phyloP scores from a whole-genome alignment of 225 moss, liverwort and hornwort genomes.

The Thuidium tamariscinum region DNA sequence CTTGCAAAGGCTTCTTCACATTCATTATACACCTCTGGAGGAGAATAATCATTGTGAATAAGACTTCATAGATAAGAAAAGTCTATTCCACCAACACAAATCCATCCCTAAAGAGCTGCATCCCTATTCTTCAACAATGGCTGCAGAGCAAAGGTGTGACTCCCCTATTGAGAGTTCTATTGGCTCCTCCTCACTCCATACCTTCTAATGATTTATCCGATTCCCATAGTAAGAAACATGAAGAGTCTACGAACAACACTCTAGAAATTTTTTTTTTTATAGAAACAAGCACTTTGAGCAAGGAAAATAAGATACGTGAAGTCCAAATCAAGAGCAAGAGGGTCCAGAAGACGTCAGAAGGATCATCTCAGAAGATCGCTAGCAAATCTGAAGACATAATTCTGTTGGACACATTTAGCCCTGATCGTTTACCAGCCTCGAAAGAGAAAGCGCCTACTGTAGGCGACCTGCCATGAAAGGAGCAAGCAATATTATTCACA shows the following conservation, averaged over 20 bases:
- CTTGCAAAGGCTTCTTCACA: too few relatives aligned
- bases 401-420: neutral
- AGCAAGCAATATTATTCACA: neutral
- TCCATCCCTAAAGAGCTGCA: too few relatives aligned
- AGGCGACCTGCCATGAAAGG: neutral
- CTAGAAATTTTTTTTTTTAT: neutral
- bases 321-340: neutral
- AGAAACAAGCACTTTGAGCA: neutral
- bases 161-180: too few relatives aligned
- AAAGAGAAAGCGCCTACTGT: neutral
- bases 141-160: too few relatives aligned
- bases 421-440: neutral
- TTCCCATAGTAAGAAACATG: neutral
- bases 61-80: too few relatives aligned
- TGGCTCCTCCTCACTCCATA: too few relatives aligned
- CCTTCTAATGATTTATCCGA: neutral
- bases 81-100: too few relatives aligned
- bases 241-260: neutral
- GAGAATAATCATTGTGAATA: too few relatives aligned
- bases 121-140: neutral
- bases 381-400: neutral
- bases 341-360: neutral
- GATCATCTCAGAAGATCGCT: neutral
- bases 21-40: too few relatives aligned
- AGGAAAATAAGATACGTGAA: neutral